Evolutionary conservation across 1,139 yeast genomes (phyloP), one percentile per base, ranked within the genome.

Genomic region (Scheffersomyces titani): DNA sequence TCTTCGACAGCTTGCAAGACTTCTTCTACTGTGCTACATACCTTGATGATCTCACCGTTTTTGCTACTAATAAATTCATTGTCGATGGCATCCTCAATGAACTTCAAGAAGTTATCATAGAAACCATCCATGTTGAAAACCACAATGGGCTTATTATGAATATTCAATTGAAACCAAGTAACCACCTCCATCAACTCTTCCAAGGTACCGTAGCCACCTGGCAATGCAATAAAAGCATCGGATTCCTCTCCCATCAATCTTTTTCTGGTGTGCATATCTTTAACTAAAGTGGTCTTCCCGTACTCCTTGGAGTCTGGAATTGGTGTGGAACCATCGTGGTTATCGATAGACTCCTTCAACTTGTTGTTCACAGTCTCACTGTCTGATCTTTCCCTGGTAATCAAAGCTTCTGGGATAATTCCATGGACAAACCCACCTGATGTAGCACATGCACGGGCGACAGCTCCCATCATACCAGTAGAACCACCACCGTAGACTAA

Each of bases 401-500:
- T 89, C 61, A 92, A 78, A 0, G 97, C 97, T 62, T 84, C 85
- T 11, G 97, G 97, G 58, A 92, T 91, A 64, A 92, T 84, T 6
- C 97, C 97, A 64, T 89, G 93, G 51, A 91, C 97, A 58, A 86
- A 83, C 2, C 94, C 96, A 30, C 87, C 89, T 53, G 75, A 76
- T 6, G 84, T 71, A 55, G 89, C 86, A 57, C 90, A 85, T 0
- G 92, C 83, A 59, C 84, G 81, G n/a, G 97, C 97, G 54, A 91
- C 85, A 2, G 86, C 79, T 2, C 97, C 97, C 97, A 91, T 92
- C 55, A 91, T 72, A 4, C 96, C 94, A 1, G 90, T 88, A 36
- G 94, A 87, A 19, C 97, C 97, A 50, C 97, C 98, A 44, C 97
- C 97, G 66, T 92, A 92, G 7, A 92, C 96, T 52, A 92, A 76